Evolutionary conservation across 2,329 filamentous ascomycete genomes (phyloP).

Genomic region (Colletotrichum brevisporum): DNA sequence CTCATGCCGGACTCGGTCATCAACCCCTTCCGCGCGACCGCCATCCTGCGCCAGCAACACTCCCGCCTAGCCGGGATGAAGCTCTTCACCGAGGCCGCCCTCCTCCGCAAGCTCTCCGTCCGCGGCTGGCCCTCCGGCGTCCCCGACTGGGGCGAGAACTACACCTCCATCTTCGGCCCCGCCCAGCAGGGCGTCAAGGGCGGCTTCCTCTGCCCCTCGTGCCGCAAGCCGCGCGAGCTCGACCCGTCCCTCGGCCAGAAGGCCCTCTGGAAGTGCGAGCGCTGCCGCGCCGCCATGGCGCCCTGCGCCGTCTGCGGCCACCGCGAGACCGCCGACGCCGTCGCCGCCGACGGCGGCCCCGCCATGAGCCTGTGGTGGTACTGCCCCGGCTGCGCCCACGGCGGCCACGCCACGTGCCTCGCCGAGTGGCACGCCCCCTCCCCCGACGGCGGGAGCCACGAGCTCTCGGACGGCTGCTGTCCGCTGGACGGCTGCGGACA

Average conservation of each 20-base stretch:
- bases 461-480: constrained; percentile 69
- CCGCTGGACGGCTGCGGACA: constrained; percentile 77
- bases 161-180: constrained; percentile 66
- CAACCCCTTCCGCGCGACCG: constrained; percentile 67
- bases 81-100: constrained; percentile 72
- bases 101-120: constrained; percentile 73
- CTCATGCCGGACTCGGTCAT: constrained; percentile 69
- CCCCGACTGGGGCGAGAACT: constrained; percentile 67
- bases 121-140: constrained; percentile 68
- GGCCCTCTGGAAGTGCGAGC: constrained; percentile 71
- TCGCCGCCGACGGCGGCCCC: constrained; percentile 45
- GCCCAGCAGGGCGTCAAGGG: constrained; percentile 70
- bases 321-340: constrained; percentile 59
- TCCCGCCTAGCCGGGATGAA: constrained; percentile 71
- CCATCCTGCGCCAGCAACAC: constrained; percentile 73
- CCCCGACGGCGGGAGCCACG: constrained; percentile 43
- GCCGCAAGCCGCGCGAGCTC: constrained; percentile 69
- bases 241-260: constrained; percentile 59
- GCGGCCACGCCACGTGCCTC: constrained; percentile 73
- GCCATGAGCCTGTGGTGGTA: constrained; percentile 71
- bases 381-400: constrained; percentile 73
- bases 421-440: constrained; percentile 68
- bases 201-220: constrained; percentile 68
- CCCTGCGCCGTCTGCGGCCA: constrained; percentile 73
- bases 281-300: constrained; percentile 66